A percentile compares a stretch with the other conserved stretches of the same genome.
phyloP scores from a whole-genome alignment of 768 basidiomycete species.

The Flagelloscypha sp. region DNA sequence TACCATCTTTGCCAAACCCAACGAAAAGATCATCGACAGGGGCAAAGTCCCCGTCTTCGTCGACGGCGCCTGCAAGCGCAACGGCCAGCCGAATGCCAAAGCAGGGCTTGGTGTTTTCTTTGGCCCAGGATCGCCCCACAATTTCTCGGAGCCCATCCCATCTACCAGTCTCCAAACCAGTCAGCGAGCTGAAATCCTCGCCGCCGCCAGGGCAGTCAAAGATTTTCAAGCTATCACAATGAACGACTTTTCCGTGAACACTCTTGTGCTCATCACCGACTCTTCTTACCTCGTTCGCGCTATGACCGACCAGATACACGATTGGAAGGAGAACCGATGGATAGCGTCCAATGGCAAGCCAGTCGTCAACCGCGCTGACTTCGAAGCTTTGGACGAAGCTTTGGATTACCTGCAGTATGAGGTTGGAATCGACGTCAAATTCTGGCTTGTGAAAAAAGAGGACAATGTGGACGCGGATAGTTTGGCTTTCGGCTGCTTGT shows the following conservation, averaged over 20 bases:
- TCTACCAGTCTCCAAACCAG: slow-evolving; percentile 9
- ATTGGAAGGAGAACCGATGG: slow-evolving; percentile 12
- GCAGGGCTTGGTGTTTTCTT: slow-evolving; percentile 10
- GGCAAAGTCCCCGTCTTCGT: slow-evolving; percentile 8
- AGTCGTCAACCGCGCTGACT: slow-evolving; percentile 8
- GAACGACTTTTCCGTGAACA: slow-evolving; percentile 1
- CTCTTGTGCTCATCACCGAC: slow-evolving; percentile 8
- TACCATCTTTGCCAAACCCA: slow-evolving; percentile 7
- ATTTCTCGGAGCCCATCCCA: slow-evolving; percentile 7
- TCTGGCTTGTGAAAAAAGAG: slow-evolving; percentile 10
- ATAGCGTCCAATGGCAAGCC: slow-evolving; percentile 3
- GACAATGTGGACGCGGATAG: slow-evolving; percentile 8
- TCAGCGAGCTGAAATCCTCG: slow-evolving; percentile 11
- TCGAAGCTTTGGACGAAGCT: slow-evolving; percentile 5
- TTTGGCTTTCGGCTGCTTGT: too few species aligned
- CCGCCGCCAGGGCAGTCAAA: slow-evolving; percentile 7
- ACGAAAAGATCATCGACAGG: slow-evolving; percentile 9
- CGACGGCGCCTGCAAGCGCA: slow-evolving; percentile 10
- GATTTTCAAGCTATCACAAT: not conserved
- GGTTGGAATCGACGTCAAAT: slow-evolving; percentile 10
- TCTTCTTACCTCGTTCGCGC: slow-evolving; percentile 10
- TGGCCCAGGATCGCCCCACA: slow-evolving; percentile 10
- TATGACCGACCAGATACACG: slow-evolving; percentile 11
- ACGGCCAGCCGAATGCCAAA: slow-evolving; percentile 7
- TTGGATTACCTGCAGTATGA: slow-evolving; percentile 8